These are phyloP conservation scores for Pilobolus umbonatus DNA, from an alignment of 192 early-diverging fungal species.

Conservation along the genomic window DNA sequence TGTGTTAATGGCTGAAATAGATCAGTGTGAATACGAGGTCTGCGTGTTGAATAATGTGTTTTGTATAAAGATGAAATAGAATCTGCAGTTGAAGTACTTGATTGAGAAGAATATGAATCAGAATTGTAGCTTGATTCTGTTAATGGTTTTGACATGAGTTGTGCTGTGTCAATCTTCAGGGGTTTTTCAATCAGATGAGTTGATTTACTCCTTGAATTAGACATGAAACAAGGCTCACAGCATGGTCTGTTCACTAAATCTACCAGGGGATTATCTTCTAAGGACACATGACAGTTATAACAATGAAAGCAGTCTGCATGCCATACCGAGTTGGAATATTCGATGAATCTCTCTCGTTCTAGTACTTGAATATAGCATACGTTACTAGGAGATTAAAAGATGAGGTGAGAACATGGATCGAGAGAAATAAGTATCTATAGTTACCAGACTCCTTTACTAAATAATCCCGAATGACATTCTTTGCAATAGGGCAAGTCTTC, in stretches of 20 bases:
- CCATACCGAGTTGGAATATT: conserved; percentile 17
- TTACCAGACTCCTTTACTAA: conserved; percentile 7
- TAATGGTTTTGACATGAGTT: background rate
- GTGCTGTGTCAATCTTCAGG: background rate
- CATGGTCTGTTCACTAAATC: conserved; percentile 43
- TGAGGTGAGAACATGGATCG: background rate
- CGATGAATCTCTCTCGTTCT: conserved; percentile 17
- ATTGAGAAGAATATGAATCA: background rate
- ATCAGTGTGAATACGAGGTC: background rate
- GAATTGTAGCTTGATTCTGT: background rate
- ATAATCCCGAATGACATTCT: conserved; percentile 10
- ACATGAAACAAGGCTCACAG: conserved; percentile 44
- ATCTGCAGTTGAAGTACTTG: background rate
- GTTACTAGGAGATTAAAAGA: conserved; percentile 2
- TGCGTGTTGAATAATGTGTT: background rate
- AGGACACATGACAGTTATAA: conserved; percentile 27
- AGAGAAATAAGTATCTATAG: background rate
- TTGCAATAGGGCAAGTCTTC: conserved; percentile 18
- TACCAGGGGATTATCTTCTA: conserved; percentile 39
- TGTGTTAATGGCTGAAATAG: conserved; percentile 12
- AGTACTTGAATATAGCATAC: conserved; percentile 13
- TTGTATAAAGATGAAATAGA: background rate
- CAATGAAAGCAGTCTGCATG: conserved; percentile 41
- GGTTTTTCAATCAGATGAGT: background rate
- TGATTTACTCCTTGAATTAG: conserved; percentile 32